Conservation (phyloP, 257 asterid species). For the Jaltomata sinuosa region DNA sequence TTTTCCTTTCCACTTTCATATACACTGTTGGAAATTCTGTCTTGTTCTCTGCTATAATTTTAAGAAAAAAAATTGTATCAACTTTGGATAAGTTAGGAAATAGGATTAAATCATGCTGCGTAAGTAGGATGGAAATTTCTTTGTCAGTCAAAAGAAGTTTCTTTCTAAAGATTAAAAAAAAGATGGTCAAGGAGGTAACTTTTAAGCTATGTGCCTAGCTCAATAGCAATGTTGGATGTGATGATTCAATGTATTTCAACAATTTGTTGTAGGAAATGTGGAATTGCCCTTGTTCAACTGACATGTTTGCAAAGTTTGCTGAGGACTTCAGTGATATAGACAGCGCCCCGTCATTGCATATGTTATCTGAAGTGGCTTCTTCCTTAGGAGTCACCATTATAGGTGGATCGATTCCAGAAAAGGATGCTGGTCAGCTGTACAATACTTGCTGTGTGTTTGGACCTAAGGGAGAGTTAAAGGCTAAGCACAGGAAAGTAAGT, state of each 20-base stretch:
- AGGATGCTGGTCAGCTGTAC: conserved; percentile 18
- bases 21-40: not conserved
- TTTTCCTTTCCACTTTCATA: not conserved
- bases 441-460: conserved; percentile 34
- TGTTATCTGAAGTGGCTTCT: conserved; percentile 31
- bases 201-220: not conserved
- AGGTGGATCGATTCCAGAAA: conserved; percentile 38
- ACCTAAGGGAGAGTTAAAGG: conserved; percentile 22
- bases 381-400: conserved; percentile 17
- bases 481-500: conserved; percentile 34
- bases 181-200: not conserved
- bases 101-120: not conserved
- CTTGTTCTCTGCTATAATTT: not conserved
- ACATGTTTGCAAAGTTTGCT: conserved; percentile 16
- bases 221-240: not conserved
- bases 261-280: conserved; percentile 31
- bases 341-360: conserved; percentile 16
- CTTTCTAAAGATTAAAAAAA: not conserved
- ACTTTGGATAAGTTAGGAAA: not conserved
- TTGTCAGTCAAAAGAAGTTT: not conserved
- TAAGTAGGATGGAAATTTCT: too few species aligned
- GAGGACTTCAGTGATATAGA: conserved; percentile 23
- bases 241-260: not conserved
- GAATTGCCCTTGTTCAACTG: conserved; percentile 33
- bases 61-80: not conserved